These are phyloP conservation scores for Ogataea parapolymorpha DNA, from an alignment of 805 yeast species.

Conservation along the genomic window DNA sequence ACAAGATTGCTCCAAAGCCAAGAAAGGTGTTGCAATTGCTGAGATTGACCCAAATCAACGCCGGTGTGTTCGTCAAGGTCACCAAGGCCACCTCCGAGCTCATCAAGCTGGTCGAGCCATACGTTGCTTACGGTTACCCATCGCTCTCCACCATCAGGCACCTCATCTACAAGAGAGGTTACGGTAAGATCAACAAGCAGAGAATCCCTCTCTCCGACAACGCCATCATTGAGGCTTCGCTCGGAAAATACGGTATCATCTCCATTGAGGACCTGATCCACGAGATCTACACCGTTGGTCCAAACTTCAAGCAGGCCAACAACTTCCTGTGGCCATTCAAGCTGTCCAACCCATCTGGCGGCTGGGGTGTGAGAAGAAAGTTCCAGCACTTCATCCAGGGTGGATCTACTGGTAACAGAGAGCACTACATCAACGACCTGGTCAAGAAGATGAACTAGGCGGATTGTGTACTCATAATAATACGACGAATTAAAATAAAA, in stretches of 20 bases:
- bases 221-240: constrained; percentile 79
- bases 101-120: constrained; percentile 91
- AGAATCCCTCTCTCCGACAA: constrained; percentile 88
- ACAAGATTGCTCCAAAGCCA: constrained; percentile 98
- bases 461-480: constrained; percentile 10
- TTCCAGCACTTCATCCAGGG: constrained; percentile 97
- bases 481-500: constrained; percentile 4
- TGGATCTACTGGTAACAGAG: constrained; percentile 99
- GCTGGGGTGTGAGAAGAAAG: constrained; percentile 96
- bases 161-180: constrained; percentile 95
- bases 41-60: constrained; percentile 90
- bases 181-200: constrained; percentile 95
- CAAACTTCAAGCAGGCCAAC: constrained; percentile 98
- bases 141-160: constrained; percentile 86
- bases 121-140: constrained; percentile 98
- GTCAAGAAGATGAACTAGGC: constrained; percentile 88
- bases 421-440: constrained; percentile 90
- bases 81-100: constrained; percentile 95
- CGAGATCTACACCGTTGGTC: constrained; percentile 95
- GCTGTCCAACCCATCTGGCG: constrained; percentile 95
- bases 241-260: constrained; percentile 90
- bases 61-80: constrained; percentile 91
- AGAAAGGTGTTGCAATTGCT: constrained; percentile 95
- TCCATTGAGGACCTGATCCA: constrained; percentile 93
- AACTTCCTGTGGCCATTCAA: constrained; percentile 98